Conservation (phyloP, 495 filamentous ascomycete genomes). For the Tuber melanosporum region DNA sequence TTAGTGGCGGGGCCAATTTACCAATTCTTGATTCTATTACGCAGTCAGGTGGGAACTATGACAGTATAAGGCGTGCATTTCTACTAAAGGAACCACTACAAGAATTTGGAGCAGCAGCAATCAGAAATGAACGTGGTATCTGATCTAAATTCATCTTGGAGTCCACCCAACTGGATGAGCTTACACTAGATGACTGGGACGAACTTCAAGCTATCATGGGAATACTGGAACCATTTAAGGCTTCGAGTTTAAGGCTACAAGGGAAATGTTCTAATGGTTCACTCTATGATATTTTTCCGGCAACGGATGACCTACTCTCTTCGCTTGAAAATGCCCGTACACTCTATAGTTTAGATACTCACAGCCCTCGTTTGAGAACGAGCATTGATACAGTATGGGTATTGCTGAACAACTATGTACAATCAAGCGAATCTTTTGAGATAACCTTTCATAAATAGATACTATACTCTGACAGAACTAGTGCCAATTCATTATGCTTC, state of each 20-base stretch:
- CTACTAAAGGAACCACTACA: constrained; percentile 14
- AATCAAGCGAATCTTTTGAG: background rate
- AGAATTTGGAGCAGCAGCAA: constrained; percentile 11
- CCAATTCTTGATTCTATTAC: constrained; percentile 10
- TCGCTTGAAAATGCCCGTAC: background rate
- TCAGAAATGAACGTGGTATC: constrained; percentile 2
- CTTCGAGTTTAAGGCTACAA: constrained; percentile 10
- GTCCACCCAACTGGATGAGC: background rate
- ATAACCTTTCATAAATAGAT: background rate
- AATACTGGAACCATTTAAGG: constrained; percentile 16
- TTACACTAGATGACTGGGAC: background rate
- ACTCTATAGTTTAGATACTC: background rate
- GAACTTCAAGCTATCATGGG: background rate
- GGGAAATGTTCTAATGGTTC: constrained; percentile 7
- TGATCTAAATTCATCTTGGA: background rate
- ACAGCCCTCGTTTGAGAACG: background rate
- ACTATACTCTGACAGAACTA: background rate
- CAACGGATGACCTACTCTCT: background rate
- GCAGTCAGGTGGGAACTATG: constrained; percentile 22
- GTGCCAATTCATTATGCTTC: background rate
- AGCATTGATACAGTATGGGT: background rate
- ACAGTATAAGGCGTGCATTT: constrained; percentile 12
- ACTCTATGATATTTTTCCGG: constrained; percentile 5
- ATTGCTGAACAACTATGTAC: background rate
- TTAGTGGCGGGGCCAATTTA: background rate